Evolutionary conservation across 1,284 basidiomycete genomes (phyloP).

Genomic region (Boletus holoroseus): DNA sequence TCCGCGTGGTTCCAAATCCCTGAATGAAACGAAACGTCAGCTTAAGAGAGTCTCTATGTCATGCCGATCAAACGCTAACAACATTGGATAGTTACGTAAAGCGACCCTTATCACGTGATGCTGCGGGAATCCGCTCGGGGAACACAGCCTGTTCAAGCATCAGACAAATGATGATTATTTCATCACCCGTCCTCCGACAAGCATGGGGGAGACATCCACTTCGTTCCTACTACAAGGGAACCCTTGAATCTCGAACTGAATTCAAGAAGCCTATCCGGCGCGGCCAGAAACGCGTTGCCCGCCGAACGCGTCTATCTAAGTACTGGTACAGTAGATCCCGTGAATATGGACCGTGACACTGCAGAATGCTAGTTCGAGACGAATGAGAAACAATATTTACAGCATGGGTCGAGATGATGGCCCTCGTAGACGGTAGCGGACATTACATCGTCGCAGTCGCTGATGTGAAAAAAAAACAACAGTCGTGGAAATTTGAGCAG

Average conservation of each 20-base stretch:
- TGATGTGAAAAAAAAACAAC: not conserved
- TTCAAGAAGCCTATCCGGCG: slow-evolving; percentile 23
- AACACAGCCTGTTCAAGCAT: not conserved
- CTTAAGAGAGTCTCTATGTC: not conserved
- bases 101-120: not conserved
- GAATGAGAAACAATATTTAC: not conserved
- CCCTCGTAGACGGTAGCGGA: not conserved
- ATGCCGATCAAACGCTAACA: no score
- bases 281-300: not conserved
- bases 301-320: not conserved
- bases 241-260: slow-evolving; percentile 33
- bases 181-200: slow-evolving; percentile 32
- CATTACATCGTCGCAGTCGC: not conserved
- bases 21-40: not conserved
- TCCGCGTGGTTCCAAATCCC: not conserved
- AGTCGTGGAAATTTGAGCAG: not conserved
- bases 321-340: not conserved
- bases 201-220: slow-evolving; percentile 1
- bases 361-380: not conserved
- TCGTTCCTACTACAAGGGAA: slow-evolving; percentile 27
- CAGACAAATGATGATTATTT: not conserved
- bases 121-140: not conserved
- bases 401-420: not conserved
- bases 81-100: no score
- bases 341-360: no score